Base-by-base conservation (phyloP, 140 eudicot species). In the Flaveria floridana region DNA sequence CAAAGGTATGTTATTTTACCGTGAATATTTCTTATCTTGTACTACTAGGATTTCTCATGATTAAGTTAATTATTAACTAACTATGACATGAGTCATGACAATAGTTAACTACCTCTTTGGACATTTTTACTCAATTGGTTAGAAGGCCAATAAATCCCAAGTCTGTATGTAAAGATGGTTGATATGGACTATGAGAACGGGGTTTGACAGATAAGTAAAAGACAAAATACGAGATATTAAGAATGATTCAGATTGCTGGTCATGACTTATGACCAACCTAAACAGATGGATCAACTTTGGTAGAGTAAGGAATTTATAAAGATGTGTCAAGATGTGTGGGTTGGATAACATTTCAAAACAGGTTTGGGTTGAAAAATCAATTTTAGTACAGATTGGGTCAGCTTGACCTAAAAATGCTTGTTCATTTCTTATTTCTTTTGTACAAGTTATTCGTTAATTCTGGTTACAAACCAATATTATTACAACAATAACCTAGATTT, bases 1-100 rank as follows among this genome's bases (percentile, higher is more conserved):
- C 87, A 86, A 76, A 86, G 99, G 99, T 90, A 83, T 19, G 71
- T 68, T 73, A 48, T 62, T 63, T 16, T 44, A 26, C 3, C 65
- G 41, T 13, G 7, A 61, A 81, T 16, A 5, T 34, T 34, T 47
- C 56, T 76, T 68, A 68, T 65, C 50, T 11, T 44, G 46, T 7
- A 62, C 11, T 62, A 62, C 2, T 2, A 12, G 68, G 26, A 55
- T 7, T 18, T 48, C 25, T 69, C 26, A 23, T 20, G 61, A 9
- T 2, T 51, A 21, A 23, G 44, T n/a, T 28, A 4, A 21, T 68
- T 68, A 47, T 30, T 47, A 21, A 8, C 73, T 19, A 20, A 21
- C n/a, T 50, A 37, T 55, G 25, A 18, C 26, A n/a, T 52, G 59
- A 1, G 25, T 6, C 26, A 6, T 52, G 59, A 1, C 19, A n/a